Base-by-base conservation (phyloP, 2,329 filamentous ascomycete species). In the Domatiomyces globalis region DNA sequence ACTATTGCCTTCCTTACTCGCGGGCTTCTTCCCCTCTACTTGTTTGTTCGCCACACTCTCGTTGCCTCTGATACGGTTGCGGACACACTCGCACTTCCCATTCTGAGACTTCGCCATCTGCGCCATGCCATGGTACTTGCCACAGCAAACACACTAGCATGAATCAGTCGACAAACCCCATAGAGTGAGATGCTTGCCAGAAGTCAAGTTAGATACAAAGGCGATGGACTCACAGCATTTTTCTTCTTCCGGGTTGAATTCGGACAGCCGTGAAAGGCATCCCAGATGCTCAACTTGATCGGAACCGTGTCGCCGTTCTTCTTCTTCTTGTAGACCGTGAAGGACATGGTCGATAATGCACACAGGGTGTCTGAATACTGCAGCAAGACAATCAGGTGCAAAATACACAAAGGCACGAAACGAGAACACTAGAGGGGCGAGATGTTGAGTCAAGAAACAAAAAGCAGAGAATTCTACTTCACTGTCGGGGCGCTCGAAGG, bases 241-340 rank as follows among this genome's bases (percentile, higher is more conserved):
- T 47, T 43, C 33, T 57, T 58, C 47, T 51, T 53, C 18, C 57
- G 53, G 17, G 51, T 56, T 3, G 50, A 48, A 20, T 53, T 46
- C 1, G 58, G 58, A 5, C 53, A 54, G 12, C 58, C 55, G 25
- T 53, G 55, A 36, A 60, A 56, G 20, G 57, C 57, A 22, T 60
- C 58, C 44, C 55, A 57, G 49, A 60, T 56, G 9, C 57, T 58
- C 48, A 60, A 36, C 39, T 56, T 56, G 53, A 59, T 54, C 5
- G 57, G 57, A 10, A 39, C 47, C 20, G 48, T 39, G 15, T 51
- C 54, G 36, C 58, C 58, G 42, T 60, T 54, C 15, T 45, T 43
- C 43, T 53, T 56, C 17, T 42, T 46, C 29, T 55, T 51, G 36
- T 48, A 50, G 20, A 58, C 10, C 10, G 58, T 60, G 49, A 61